A percentile compares a stretch with the other conserved stretches of the same genome.
Evolutionary conservation across 2,329 filamentous ascomycete genomes (phyloP).

Genomic region (Gaeumannomyces tritici): DNA sequence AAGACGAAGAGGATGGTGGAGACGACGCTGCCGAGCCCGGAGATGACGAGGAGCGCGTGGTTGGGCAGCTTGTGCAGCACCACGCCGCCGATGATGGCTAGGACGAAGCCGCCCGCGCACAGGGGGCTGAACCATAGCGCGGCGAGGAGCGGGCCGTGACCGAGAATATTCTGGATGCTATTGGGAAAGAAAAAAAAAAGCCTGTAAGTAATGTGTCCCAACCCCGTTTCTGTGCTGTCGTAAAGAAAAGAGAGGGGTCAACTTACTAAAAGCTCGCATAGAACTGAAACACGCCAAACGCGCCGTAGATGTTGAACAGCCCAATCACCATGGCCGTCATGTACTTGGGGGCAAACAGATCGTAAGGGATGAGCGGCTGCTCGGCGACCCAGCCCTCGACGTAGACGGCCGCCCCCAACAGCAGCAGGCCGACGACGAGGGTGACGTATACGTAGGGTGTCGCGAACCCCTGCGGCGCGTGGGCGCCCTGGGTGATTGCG

Average conservation of each 20-base stretch:
- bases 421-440: slow-evolving; percentile 50
- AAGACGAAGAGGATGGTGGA: slow-evolving; percentile 54
- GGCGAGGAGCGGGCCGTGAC: slow-evolving; percentile 48
- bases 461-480: slow-evolving; percentile 60
- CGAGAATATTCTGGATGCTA: slow-evolving; percentile 52
- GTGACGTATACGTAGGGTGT: slow-evolving; percentile 63
- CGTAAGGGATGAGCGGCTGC: slow-evolving; percentile 59
- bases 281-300: slow-evolving; percentile 58
- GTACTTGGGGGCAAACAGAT: slow-evolving; percentile 59
- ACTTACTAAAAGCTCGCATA: slow-evolving; percentile 60
- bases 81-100: slow-evolving; percentile 53
- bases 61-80: slow-evolving; percentile 59
- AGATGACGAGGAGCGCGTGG: slow-evolving; percentile 51
- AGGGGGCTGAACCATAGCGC: slow-evolving; percentile 63
- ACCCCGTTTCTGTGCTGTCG: neutral
- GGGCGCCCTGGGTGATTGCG: slow-evolving; percentile 63
- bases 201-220: neutral
- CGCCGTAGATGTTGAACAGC: slow-evolving; percentile 59
- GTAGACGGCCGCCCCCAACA: slow-evolving; percentile 53
- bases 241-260: slow-evolving; percentile 27
- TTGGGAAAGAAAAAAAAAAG: slow-evolving; percentile 11
- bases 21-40: slow-evolving; percentile 48
- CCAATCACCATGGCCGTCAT: slow-evolving; percentile 55
- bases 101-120: slow-evolving; percentile 56
- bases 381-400: slow-evolving; percentile 62